Conservation (phyloP, 352 stramenopile species). For the Paralagenidium karlingii region DNA sequence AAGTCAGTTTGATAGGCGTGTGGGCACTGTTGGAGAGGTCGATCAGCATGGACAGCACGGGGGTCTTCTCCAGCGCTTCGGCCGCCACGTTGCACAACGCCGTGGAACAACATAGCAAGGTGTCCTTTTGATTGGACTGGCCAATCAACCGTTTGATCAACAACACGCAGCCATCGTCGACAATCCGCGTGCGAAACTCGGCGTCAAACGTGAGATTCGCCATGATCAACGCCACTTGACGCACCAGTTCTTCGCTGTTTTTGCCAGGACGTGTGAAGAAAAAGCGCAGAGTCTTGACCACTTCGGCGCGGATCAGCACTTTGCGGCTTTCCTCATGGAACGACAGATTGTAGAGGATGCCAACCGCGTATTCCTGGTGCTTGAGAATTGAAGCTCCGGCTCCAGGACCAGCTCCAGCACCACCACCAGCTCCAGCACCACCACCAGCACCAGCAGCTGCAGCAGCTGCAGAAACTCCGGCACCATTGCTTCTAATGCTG, state of each 20-base stretch:
- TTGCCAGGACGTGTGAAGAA: slow-evolving; percentile 57
- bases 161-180: slow-evolving; percentile 49
- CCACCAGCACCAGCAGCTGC: neutral
- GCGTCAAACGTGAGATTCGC: slow-evolving; percentile 70
- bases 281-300: slow-evolving; percentile 42
- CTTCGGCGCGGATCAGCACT: slow-evolving; percentile 38
- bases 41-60: slow-evolving; percentile 64
- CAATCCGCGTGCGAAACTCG: slow-evolving; percentile 35
- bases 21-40: slow-evolving; percentile 53
- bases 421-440: too few relatives aligned
- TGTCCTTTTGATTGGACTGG: slow-evolving; percentile 29
- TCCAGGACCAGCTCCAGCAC: too few relatives aligned
- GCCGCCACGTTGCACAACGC: slow-evolving; percentile 65
- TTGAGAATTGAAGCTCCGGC: slow-evolving; percentile 23
- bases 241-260: slow-evolving; percentile 41
- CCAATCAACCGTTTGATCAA: slow-evolving; percentile 61
- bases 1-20: slow-evolving; percentile 52
- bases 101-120: slow-evolving; percentile 50
- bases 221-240: slow-evolving; percentile 43
- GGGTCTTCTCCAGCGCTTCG: slow-evolving; percentile 56
- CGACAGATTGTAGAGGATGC: slow-evolving; percentile 72
- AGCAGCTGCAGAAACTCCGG: neutral
- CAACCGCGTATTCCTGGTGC: slow-evolving; percentile 58
- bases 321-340: slow-evolving; percentile 54
- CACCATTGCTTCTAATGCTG: too few relatives aligned